These are phyloP conservation scores for Moelleriella libera DNA, from an alignment of 2,329 filamentous ascomycete genomes.

Conservation along the genomic window DNA sequence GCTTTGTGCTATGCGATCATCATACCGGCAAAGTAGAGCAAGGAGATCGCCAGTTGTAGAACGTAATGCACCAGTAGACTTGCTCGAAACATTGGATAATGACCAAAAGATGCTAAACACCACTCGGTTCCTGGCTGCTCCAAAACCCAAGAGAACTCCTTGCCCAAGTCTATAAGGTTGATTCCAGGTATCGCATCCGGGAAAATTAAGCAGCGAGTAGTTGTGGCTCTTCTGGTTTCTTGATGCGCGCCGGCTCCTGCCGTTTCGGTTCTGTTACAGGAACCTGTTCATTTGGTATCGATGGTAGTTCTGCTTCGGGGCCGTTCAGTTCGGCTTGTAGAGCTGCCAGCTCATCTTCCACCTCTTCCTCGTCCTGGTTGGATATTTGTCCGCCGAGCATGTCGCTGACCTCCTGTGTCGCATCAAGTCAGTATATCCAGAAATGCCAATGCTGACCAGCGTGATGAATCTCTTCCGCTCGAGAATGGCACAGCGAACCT, in stretches of 20 bases:
- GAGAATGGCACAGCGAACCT: conserved; percentile 34
- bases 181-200: too few relatives aligned
- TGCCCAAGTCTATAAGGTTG: too few relatives aligned
- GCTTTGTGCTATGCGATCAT: too few relatives aligned
- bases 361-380: conserved; percentile 92
- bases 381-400: conserved; percentile 81
- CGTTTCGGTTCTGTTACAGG: conserved; percentile 7
- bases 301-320: conserved; percentile 12
- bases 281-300: conserved; percentile 18
- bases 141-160: too few relatives aligned
- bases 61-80: too few relatives aligned
- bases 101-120: too few relatives aligned
- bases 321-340: conserved; percentile 40
- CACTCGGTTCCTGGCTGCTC: too few relatives aligned
- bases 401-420: conserved; percentile 68
- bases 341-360: conserved; percentile 84
- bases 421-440: conserved; percentile 2
- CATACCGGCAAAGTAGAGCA: too few relatives aligned
- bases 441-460: background rate
- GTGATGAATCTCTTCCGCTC: too few relatives aligned
- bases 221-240: conserved; percentile 17
- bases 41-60: too few relatives aligned
- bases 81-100: too few relatives aligned
- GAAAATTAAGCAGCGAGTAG: conserved; percentile 22
- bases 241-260: background rate